Evolutionary conservation across 371 early-diverging fungal species (phyloP), one percentile per base, ranked within the genome.

Genomic region (Mucor piriformis): DNA sequence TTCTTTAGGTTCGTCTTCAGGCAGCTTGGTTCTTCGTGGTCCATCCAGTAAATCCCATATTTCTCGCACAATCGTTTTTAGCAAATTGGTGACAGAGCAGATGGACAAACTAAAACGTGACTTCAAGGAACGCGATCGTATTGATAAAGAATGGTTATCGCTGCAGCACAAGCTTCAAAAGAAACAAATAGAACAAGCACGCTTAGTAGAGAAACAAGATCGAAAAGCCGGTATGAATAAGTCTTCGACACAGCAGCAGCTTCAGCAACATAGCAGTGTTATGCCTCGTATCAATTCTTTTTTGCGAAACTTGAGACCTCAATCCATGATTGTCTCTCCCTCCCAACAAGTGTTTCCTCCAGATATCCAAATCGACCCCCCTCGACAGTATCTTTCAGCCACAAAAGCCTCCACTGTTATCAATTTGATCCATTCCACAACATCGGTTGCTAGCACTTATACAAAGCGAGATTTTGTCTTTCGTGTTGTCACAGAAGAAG

Each of bases 401-500:
- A 49, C 57, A 29, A 91, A 88, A 57, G 87, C 91, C 0, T 88
- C 89, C 1, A 82, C 85, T 5, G 92, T 91, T 27, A 88, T 92
- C 71, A 92, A 89, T 55, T 73, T 92, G 37, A 90, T 92, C 66
- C 89, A 91, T 70, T 80, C 91, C 2, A 88, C 88, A 13, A 85
- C 86, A 5, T 83, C 87, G 3, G 82, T 89, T 5, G 91, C 89
- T 16, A 84, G 87, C 47, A 82, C 82, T 0, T 86, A 88, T 43
- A 65, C 86, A 0, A 89, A 89, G 57, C 83, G 91, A 15, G 89
- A 90, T 49, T 87, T 72, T 71, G 92, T 93, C 12, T 91, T 93
- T 64, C 88, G 91, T 40, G 76, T 93, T 52, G 85, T 91, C 18
- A 92, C 90, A 8, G 93, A 93, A 61, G 93, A 93, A 75, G 93